phyloP scores from a whole-genome alignment of 495 filamentous ascomycete genomes.

The Penicillium egyptiacum region DNA sequence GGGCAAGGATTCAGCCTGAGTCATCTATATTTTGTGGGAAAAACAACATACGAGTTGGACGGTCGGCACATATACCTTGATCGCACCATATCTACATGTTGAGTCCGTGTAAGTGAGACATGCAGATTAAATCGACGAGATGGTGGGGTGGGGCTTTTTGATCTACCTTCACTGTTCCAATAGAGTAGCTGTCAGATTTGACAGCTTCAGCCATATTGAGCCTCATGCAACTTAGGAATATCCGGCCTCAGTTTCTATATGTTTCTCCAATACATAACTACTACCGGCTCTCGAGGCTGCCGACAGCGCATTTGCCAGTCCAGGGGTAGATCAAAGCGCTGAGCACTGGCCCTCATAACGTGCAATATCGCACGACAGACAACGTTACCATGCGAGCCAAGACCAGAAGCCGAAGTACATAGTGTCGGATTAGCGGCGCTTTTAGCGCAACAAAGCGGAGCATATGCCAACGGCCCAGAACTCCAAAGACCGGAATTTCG shows the following conservation, averaged over 20 bases:
- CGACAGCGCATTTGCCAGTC: neutral
- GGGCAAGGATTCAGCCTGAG: conserved; percentile 16
- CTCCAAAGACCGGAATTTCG: neutral
- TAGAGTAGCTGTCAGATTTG: conserved; percentile 11
- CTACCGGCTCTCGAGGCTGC: neutral
- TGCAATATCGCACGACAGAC: neutral
- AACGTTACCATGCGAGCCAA: conserved; percentile 9
- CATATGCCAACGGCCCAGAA: conserved; percentile 10
- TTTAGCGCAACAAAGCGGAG: conserved; percentile 13
- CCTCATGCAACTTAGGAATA: neutral
- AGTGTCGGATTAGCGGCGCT: neutral
- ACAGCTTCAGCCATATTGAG: conserved; percentile 2
- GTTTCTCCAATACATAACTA: neutral
- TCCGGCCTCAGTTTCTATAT: neutral
- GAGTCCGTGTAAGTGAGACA: conserved; percentile 7
- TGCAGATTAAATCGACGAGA: conserved; percentile 1
- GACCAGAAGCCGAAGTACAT: neutral
- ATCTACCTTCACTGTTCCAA: neutral
- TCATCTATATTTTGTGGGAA: neutral
- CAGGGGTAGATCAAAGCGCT: neutral
- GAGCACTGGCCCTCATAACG: neutral
- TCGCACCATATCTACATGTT: neutral
- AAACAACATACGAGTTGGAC: conserved; percentile 4
- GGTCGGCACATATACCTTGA: neutral
- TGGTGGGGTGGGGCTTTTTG: neutral